Conservation (phyloP, 164 flowering plant species). For the Platanus orientalis region DNA sequence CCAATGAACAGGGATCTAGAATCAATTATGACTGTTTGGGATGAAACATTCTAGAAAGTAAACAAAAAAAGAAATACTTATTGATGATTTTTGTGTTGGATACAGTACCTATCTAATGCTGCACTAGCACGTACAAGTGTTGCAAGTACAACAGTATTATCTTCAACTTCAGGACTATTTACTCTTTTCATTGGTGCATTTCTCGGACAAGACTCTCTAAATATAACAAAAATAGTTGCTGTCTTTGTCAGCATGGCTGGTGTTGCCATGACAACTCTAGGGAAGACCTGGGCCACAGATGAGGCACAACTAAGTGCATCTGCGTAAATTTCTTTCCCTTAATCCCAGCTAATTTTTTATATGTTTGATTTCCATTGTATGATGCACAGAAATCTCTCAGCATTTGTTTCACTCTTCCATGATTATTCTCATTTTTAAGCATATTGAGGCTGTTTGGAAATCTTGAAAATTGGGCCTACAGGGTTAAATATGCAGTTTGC, state of each 20-base stretch:
- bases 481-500: too few relatives aligned
- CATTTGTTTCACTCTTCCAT: too few relatives aligned
- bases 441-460: neutral
- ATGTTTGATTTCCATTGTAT: neutral
- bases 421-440: too few relatives aligned
- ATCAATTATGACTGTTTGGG: neutral
- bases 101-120: slow-evolving; percentile 95
- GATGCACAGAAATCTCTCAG: neutral
- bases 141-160: slow-evolving; percentile 92
- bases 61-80: neutral
- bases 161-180: slow-evolving; percentile 96
- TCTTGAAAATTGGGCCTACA: neutral
- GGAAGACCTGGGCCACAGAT: slow-evolving; percentile 98
- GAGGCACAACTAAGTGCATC: slow-evolving; percentile 55
- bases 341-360: neutral
- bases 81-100: neutral
- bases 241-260: slow-evolving; percentile 97
- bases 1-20: too few relatives aligned
- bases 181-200: slow-evolving; percentile 90
- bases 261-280: slow-evolving; percentile 94
- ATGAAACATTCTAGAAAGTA: neutral
- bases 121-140: slow-evolving; percentile 97
- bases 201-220: slow-evolving; percentile 85
- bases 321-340: slow-evolving; percentile 35
- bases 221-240: slow-evolving; percentile 74